Evolutionary conservation across 345 rosid species (phyloP).

Genomic region (Barbarea vulgaris): DNA sequence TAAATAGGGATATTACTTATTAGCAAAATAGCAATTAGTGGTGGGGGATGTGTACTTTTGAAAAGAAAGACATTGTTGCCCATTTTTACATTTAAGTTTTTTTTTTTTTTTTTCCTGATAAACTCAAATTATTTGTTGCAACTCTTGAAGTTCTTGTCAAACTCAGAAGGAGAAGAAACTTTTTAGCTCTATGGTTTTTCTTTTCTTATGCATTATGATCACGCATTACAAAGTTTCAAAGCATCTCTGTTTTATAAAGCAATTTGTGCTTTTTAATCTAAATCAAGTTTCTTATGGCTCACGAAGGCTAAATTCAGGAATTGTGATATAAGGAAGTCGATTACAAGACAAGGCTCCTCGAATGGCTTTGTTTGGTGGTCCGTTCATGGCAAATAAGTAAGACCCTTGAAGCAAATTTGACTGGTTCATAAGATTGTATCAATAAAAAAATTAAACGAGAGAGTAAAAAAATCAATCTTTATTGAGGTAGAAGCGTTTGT

Average conservation of each 20-base stretch:
- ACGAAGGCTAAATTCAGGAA: neutral
- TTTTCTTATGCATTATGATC: neutral
- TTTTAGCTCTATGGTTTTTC: neutral
- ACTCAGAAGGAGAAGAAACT: conserved; percentile 23
- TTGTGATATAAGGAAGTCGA: neutral
- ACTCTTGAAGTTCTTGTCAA: conserved; percentile 21
- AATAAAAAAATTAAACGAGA: neutral
- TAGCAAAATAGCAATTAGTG: conserved; percentile 31
- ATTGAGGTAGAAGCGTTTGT: neutral
- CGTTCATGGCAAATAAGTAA: neutral
- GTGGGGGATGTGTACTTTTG: conserved; percentile 27
- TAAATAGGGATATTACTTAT: neutral
- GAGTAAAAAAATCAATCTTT: neutral
- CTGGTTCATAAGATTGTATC: neutral
- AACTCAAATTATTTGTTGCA: conserved; percentile 16
- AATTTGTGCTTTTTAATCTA: neutral
- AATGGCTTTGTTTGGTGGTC: neutral
- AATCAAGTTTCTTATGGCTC: neutral
- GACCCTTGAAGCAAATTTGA: neutral
- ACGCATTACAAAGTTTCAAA: neutral
- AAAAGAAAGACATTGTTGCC: conserved; percentile 14
- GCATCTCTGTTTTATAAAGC: neutral
- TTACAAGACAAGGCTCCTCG: neutral
- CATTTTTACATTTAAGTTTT: neutral
- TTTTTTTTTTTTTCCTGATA: neutral